Evolutionary conservation across 2,329 filamentous ascomycete species (phyloP), one percentile per base, ranked within the genome.

Genomic region (Epichloe uncinata): DNA sequence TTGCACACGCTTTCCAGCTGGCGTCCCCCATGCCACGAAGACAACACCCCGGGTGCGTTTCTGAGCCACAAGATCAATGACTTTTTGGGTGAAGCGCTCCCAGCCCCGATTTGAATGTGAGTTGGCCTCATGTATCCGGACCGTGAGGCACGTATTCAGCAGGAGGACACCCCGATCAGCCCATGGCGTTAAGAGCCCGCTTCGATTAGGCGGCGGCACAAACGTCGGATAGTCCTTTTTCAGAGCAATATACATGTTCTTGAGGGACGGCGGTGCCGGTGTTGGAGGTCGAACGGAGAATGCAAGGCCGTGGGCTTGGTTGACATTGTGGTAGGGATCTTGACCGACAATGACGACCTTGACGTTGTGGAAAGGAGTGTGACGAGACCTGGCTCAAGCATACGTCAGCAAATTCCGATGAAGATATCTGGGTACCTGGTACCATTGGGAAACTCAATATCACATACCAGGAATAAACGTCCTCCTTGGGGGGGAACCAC

Each of bases 321-420:
- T 94, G 65, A 81, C 67, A 65, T 95, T 95, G 72, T 98, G 93
- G 67, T 98, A 98, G 3, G 93, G 93, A 65, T 98, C 93, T 71
- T 98, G 93, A 56, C 93, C 93, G 49, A 97, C 69, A 61, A 98
- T 89, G 53, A 98, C 90, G 51, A 86, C 85, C 67, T 95, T 95
- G 65, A 97, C 90, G 13, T 76, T 84, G 70, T 84, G 73, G 58
- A 98, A 82, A 7, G 93, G 90, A 0, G 91, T 96, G 66, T 95
- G 85, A 26, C 89, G 52, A n/a, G 41, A 51, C 45, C 44, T 47
- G 15, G 30, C 3, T 4, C n/a, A 38, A 30, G 2, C 13, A 16
- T 38, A 44, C 36, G 41, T 41, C 40, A 42, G 47, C 22, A 45
- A 36, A n/a, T 15, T 8, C 26, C 46, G 9, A 42, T 8, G n/a